These are phyloP conservation scores for Clonostachys chloroleuca DNA, from an alignment of 2,329 filamentous ascomycete species.

Conservation along the genomic window DNA sequence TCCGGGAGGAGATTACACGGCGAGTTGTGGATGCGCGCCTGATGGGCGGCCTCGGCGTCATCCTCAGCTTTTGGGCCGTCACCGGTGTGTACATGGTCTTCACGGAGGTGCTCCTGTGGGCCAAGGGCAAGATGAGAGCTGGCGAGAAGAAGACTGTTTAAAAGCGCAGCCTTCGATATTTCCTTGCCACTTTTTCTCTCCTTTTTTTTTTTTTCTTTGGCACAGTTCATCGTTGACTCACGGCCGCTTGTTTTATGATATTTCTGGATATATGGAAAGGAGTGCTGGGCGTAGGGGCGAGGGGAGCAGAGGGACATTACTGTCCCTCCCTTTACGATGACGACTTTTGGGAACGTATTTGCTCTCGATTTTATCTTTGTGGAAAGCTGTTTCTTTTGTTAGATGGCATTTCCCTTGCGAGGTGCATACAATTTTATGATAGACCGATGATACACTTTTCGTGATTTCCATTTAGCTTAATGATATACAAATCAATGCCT, in stretches of 20 bases:
- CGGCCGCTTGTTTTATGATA: neutral
- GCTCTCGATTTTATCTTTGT: too few species aligned
- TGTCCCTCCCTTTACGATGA: too few species aligned
- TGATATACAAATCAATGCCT: too few species aligned
- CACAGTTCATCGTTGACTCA: neutral
- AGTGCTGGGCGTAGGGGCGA: too few species aligned
- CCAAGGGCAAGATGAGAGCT: constrained; percentile 21
- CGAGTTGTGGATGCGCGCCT: constrained; percentile 36
- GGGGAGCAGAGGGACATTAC: too few species aligned
- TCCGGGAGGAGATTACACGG: constrained; percentile 25
- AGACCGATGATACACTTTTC: too few species aligned
- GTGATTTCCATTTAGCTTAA: too few species aligned
- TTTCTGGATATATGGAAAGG: neutral
- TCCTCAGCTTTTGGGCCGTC: constrained; percentile 42
- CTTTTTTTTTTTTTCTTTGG: neutral
- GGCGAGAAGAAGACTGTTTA: constrained; percentile 13
- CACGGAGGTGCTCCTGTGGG: constrained; percentile 36
- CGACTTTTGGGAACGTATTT: too few species aligned
- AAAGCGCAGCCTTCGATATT: neutral
- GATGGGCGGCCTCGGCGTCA: constrained; percentile 38
- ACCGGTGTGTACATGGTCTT: constrained; percentile 45
- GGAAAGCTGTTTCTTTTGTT: too few species aligned
- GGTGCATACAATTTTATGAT: too few species aligned
- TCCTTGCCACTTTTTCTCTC: neutral
- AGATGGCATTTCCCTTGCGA: too few species aligned